Evolutionary conservation across 768 basidiomycete genomes (phyloP).

Genomic region (Tremella mesenterica): DNA sequence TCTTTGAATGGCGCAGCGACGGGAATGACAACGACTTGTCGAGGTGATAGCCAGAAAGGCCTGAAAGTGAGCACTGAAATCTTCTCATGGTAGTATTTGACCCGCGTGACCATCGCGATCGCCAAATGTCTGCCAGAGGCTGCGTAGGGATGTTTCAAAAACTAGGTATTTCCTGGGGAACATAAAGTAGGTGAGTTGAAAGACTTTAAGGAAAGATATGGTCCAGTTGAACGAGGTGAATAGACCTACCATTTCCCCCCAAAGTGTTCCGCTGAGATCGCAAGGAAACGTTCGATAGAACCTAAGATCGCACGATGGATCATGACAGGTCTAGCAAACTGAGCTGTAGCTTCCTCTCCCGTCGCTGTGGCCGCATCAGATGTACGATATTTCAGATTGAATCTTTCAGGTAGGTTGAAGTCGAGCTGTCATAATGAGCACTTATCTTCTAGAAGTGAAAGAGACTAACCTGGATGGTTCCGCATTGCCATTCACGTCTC

Average conservation of each 20-base stretch:
- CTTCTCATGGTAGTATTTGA: no score
- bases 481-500: slow-evolving; percentile 89
- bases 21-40: slow-evolving; percentile 89
- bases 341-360: slow-evolving; percentile 48
- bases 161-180: no score
- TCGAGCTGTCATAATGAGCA: slow-evolving; percentile 58
- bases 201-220: neutral
- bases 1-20: slow-evolving; percentile 82
- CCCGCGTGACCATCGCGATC: no score
- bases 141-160: no score
- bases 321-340: slow-evolving; percentile 71
- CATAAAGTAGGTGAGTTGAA: no score
- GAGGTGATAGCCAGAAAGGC: slow-evolving; percentile 98
- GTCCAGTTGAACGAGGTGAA: no score
- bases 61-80: no score
- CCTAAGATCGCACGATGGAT: slow-evolving; percentile 96
- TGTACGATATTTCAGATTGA: slow-evolving; percentile 86
- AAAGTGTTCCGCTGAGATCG: slow-evolving; percentile 93
- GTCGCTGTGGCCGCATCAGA: slow-evolving; percentile 47
- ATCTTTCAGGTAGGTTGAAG: slow-evolving; percentile 94
- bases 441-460: neutral
- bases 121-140: no score
- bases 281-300: slow-evolving; percentile 88
- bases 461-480: slow-evolving; percentile 58
- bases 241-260: slow-evolving; percentile 96